Conservation (phyloP, 371 early-diverging fungal genomes). For the Mortierella polycephala region DNA sequence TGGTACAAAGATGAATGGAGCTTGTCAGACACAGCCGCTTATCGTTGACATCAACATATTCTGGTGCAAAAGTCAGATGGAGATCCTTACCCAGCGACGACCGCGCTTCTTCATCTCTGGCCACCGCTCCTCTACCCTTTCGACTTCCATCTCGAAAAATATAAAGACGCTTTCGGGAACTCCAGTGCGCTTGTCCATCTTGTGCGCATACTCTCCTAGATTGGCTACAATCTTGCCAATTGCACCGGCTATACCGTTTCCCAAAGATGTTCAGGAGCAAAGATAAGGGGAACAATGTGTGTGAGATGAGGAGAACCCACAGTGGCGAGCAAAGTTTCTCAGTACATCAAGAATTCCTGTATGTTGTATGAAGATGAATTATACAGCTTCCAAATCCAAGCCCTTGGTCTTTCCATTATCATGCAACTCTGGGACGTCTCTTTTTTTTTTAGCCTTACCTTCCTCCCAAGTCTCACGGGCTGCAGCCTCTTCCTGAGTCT, state of each 20-base stretch:
- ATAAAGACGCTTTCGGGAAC: conserved; percentile 61
- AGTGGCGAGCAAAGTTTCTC: too few relatives aligned
- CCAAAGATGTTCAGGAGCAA: background rate
- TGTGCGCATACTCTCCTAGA: conserved; percentile 63
- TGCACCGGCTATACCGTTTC: conserved; percentile 58
- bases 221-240: conserved; percentile 57
- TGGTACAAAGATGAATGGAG: background rate
- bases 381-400: too few relatives aligned
- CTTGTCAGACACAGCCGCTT: background rate
- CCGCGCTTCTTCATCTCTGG: conserved; percentile 65
- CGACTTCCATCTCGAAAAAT: conserved; percentile 69
- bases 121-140: conserved; percentile 61
- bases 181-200: conserved; percentile 51
- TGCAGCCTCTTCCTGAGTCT: conserved; percentile 67
- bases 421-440: background rate
- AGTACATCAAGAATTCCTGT: too few relatives aligned
- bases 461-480: conserved; percentile 73
- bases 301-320: background rate
- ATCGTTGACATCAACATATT: background rate
- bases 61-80: background rate
- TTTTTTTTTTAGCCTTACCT: conserved; percentile 50
- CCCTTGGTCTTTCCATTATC: background rate
- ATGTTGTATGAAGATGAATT: too few relatives aligned
- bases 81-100: conserved; percentile 64
- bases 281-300: background rate